These are phyloP conservation scores for Ambrosiella cleistominuta DNA, from an alignment of 2,329 filamentous ascomycete species.

Conservation along the genomic window DNA sequence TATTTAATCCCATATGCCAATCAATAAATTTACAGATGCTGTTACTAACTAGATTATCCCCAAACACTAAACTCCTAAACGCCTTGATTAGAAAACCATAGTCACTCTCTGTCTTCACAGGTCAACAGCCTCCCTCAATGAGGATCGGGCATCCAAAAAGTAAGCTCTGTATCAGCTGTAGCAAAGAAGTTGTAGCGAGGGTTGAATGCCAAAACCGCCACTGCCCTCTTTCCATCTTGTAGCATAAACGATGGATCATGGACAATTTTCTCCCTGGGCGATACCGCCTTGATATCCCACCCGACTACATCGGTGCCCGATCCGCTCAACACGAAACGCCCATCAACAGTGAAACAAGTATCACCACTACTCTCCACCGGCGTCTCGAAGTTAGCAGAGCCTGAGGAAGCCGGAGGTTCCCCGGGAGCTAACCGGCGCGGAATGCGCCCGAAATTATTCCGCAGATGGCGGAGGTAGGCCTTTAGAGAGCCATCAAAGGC, in stretches of 20 bases:
- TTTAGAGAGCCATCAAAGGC: slow-evolving; percentile 71
- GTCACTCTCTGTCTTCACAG: not conserved
- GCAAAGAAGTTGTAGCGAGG: slow-evolving; percentile 84
- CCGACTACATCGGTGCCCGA: slow-evolving; percentile 56
- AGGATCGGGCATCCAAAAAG: slow-evolving; percentile 62
- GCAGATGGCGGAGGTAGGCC: slow-evolving; percentile 48
- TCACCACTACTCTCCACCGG: slow-evolving; percentile 50
- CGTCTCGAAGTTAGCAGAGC: slow-evolving; percentile 20
- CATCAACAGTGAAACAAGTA: slow-evolving; percentile 77
- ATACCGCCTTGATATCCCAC: slow-evolving; percentile 53
- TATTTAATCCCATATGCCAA: not conserved
- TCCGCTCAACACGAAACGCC: slow-evolving; percentile 75
- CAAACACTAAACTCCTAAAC: slow-evolving; percentile 2
- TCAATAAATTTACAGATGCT: not conserved
- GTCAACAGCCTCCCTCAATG: slow-evolving; percentile 1
- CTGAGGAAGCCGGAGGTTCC: slow-evolving; percentile 21
- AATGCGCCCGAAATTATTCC: slow-evolving; percentile 33
- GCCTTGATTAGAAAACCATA: not conserved
- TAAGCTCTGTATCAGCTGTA: slow-evolving; percentile 67
- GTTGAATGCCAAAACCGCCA: slow-evolving; percentile 69
- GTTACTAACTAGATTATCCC: not conserved
- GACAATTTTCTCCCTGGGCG: slow-evolving; percentile 36
- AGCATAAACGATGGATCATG: slow-evolving; percentile 46
- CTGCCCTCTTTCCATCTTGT: slow-evolving; percentile 44
- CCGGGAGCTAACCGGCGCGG: slow-evolving; percentile 36